Conservation (phyloP, 1,139 yeast genomes). For the Candida glucosophila region DNA sequence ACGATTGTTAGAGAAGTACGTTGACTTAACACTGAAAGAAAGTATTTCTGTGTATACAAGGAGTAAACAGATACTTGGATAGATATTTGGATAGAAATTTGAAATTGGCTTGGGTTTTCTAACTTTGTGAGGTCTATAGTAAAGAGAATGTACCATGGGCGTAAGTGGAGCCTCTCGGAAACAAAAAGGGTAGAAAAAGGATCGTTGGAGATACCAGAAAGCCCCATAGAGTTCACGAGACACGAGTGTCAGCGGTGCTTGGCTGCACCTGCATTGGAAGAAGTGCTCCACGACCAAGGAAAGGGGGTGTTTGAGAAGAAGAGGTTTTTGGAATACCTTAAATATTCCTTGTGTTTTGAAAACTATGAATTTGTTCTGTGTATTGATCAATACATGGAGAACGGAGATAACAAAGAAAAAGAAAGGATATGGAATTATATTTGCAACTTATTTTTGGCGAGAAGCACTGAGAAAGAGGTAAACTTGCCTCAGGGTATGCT, state of each 20-base stretch:
- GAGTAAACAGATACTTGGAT: too few relatives aligned
- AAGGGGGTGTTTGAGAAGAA: conserved; percentile 13
- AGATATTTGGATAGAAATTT: too few relatives aligned
- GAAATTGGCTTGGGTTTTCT: too few relatives aligned
- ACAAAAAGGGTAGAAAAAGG: too few relatives aligned
- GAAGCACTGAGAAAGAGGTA: conserved; percentile 24
- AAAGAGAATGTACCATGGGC: too few relatives aligned
- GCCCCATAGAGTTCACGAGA: too few relatives aligned
- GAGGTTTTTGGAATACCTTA: conserved; percentile 19
- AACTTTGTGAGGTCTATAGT: too few relatives aligned
- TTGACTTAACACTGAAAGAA: too few relatives aligned
- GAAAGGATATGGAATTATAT: conserved; percentile 18
- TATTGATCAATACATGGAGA: conserved; percentile 15
- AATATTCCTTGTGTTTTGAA: conserved; percentile 26
- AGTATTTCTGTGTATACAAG: too few relatives aligned
- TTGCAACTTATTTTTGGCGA: conserved; percentile 16
- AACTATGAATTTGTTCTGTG: conserved; percentile 27
- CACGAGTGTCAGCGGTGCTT: not conserved
- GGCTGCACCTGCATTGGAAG: conserved; percentile 15
- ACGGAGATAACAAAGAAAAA: conserved; percentile 9
- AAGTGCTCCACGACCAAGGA: conserved; percentile 10
- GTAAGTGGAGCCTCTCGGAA: too few relatives aligned
- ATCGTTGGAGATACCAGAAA: too few relatives aligned
- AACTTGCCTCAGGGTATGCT: conserved; percentile 21
- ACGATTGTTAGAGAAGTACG: too few relatives aligned